Conservation (phyloP, 345 rosid species). For the Stellera chamaejasme region DNA sequence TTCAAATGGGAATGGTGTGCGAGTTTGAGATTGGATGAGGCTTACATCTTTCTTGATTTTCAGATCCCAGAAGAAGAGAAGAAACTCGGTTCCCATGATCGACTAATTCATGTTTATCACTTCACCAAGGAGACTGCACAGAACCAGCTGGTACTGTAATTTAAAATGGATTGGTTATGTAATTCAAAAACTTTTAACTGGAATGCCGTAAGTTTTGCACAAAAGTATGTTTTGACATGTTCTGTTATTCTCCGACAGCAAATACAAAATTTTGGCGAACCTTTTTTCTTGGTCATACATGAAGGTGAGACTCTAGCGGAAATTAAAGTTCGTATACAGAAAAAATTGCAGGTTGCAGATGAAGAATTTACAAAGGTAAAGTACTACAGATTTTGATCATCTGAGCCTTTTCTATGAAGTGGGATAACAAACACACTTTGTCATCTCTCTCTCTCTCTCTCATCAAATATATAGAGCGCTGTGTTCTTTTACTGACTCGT, state of each 20-base stretch:
- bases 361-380: slow-evolving; percentile 80
- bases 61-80: slow-evolving; percentile 97
- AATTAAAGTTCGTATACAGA: slow-evolving; percentile 63
- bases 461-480: neutral
- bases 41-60: slow-evolving; percentile 10
- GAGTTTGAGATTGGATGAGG: no score
- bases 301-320: slow-evolving; percentile 83
- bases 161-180: neutral
- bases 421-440: neutral
- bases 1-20: no score
- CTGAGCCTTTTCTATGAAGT: neutral
- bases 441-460: no score
- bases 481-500: neutral
- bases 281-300: slow-evolving; percentile 80
- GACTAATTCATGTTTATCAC: slow-evolving; percentile 87
- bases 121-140: slow-evolving; percentile 69
- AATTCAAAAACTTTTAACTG: neutral
- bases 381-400: neutral
- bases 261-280: slow-evolving; percentile 89
- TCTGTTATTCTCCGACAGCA: slow-evolving; percentile 39
- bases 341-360: slow-evolving; percentile 74
- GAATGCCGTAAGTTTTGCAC: neutral
- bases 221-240: neutral
- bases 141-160: slow-evolving; percentile 48
- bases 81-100: slow-evolving; percentile 70